Conservation (phyloP, 148 eudicot genomes). For the Agrostemma githago region DNA sequence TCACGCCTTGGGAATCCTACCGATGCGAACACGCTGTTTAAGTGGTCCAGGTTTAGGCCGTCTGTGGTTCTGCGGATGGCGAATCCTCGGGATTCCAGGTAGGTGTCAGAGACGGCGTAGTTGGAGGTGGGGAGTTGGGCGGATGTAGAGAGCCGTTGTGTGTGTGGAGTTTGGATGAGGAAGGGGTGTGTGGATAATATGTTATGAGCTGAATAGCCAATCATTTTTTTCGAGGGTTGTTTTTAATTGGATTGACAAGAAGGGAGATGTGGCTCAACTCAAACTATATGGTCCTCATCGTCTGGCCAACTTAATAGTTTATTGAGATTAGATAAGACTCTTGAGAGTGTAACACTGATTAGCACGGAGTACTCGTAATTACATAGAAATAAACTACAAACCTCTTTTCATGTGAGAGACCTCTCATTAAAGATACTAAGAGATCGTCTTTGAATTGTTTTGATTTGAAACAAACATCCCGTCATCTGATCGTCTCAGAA, state of each 20-base stretch:
- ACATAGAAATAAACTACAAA: too few relatives aligned
- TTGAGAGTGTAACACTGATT: too few relatives aligned
- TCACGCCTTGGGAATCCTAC: slow-evolving; percentile 93
- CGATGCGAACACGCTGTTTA: slow-evolving; percentile 75
- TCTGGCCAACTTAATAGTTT: too few relatives aligned
- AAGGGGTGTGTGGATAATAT: slow-evolving; percentile 25
- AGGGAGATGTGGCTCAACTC: not conserved
- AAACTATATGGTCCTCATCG: not conserved
- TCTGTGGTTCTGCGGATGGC: slow-evolving; percentile 44
- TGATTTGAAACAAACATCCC: too few relatives aligned
- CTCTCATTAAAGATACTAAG: too few relatives aligned
- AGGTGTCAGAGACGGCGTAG: slow-evolving; percentile 48
- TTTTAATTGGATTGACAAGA: not conserved
- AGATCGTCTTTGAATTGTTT: too few relatives aligned
- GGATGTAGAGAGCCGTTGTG: slow-evolving; percentile 23
- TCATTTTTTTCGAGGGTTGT: not conserved
- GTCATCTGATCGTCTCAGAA: too few relatives aligned
- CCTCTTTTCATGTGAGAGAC: too few relatives aligned
- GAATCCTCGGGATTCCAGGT: slow-evolving; percentile 57
- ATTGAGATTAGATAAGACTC: too few relatives aligned
- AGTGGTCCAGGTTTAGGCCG: slow-evolving; percentile 68
- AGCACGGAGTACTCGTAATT: too few relatives aligned
- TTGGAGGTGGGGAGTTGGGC: slow-evolving; percentile 25
- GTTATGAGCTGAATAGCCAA: slow-evolving; percentile 15
- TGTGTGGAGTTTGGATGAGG: slow-evolving; percentile 13